Percentiles rank a stretch among this genome's conserved stretches.
Conservation (phyloP, 2,329 filamentous ascomycete genomes). For the Trichoderma koningii region DNA sequence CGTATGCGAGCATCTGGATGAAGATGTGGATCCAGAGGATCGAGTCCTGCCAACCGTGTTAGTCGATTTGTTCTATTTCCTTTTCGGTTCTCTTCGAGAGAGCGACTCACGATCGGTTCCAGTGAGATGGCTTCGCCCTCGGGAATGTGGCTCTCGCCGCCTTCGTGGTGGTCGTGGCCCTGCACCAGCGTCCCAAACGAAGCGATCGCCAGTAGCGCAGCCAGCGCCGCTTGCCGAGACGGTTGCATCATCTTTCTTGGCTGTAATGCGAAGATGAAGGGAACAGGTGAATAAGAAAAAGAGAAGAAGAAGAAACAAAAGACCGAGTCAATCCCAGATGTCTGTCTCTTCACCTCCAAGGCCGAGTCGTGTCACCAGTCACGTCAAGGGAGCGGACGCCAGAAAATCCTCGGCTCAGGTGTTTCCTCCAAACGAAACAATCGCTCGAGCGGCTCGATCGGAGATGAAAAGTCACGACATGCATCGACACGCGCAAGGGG, state of each 20-base stretch:
- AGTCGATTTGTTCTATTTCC: conserved; percentile 33
- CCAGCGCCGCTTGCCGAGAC: conserved; percentile 27
- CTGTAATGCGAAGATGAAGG: neutral
- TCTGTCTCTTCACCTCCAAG: neutral
- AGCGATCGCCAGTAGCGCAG: conserved; percentile 32
- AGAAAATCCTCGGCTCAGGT: conserved; percentile 16
- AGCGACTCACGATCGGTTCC: conserved; percentile 67
- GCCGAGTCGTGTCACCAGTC: neutral
- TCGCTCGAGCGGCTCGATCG: conserved; percentile 24
- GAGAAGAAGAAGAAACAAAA: neutral
- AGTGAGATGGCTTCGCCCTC: conserved; percentile 69
- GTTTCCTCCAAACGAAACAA: conserved; percentile 14
- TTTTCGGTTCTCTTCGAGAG: neutral
- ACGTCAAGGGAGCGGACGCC: conserved; percentile 14
- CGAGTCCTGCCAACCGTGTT: conserved; percentile 60
- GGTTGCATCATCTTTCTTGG: conserved; percentile 18
- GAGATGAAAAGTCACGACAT: conserved; percentile 26
- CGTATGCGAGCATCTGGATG: conserved; percentile 82
- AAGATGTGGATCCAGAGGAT: conserved; percentile 94
- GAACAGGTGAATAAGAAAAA: neutral
- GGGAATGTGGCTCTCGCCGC: conserved; percentile 57
- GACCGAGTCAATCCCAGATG: no score
- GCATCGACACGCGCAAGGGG: conserved; percentile 9
- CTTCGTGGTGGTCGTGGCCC: conserved; percentile 53
- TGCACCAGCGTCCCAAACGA: conserved; percentile 33